Percentiles rank a stretch among this genome's conserved stretches.
phyloP scores from a whole-genome alignment of 2,329 filamentous ascomycete genomes.

The Emericellopsis cladophorae region DNA sequence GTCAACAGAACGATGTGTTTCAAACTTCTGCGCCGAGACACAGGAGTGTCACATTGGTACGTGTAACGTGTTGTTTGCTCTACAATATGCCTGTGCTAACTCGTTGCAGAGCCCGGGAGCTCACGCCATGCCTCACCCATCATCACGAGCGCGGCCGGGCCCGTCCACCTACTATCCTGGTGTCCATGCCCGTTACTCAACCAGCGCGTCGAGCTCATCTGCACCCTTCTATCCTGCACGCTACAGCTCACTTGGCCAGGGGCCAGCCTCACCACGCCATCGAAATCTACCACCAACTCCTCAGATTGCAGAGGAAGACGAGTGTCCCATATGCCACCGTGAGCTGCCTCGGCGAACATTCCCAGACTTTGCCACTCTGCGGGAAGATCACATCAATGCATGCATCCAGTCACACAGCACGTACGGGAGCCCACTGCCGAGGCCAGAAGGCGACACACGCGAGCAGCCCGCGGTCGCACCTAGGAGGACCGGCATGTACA shows the following conservation, averaged over 20 bases:
- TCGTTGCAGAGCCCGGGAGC: conserved; percentile 6
- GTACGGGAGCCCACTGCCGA: conserved; percentile 23
- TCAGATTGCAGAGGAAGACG: conserved; percentile 58
- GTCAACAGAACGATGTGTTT: conserved; percentile 1
- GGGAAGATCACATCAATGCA: conserved; percentile 43
- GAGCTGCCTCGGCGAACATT: conserved; percentile 51
- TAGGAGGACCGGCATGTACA: conserved; percentile 47
- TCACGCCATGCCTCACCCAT: conserved; percentile 9
- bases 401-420: conserved; percentile 45
- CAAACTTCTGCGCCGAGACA: conserved; percentile 13
- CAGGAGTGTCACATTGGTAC: conserved; percentile 38
- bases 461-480: conserved; percentile 16
- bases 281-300: conserved; percentile 28
- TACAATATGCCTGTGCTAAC: background rate
- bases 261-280: conserved; percentile 21
- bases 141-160: conserved; percentile 12
- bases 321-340: conserved; percentile 64
- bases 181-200: conserved; percentile 19
- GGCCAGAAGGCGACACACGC: conserved; percentile 9
- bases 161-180: conserved; percentile 9
- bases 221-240: conserved; percentile 15
- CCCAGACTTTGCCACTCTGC: conserved; percentile 37
- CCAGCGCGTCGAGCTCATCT: background rate
- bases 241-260: conserved; percentile 14
- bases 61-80: conserved; percentile 4